phyloP scores from a whole-genome alignment of 495 filamentous ascomycete species.

The Copromyces sp. region DNA sequence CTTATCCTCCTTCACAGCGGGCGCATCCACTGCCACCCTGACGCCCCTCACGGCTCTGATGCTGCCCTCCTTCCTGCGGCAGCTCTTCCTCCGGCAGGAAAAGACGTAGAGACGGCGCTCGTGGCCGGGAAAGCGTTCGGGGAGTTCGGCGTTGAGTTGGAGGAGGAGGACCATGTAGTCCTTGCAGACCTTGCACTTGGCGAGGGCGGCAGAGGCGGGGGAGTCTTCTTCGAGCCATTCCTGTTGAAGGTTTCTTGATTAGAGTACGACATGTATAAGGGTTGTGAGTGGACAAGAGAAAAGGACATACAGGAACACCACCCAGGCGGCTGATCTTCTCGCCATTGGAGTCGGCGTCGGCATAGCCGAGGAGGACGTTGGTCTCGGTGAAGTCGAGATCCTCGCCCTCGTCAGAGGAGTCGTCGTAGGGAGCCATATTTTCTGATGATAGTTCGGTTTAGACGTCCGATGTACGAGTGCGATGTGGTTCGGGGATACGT shows the following conservation, averaged over 20 bases:
- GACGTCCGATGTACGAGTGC: not conserved
- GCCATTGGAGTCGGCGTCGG: slow-evolving; percentile 68
- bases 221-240: slow-evolving; percentile 64
- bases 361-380: slow-evolving; percentile 82
- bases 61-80: slow-evolving; percentile 72
- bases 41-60: slow-evolving; percentile 61
- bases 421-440: slow-evolving; percentile 76
- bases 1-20: slow-evolving; percentile 12
- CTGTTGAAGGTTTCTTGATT: slow-evolving; percentile 30
- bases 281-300: not conserved
- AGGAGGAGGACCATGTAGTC: slow-evolving; percentile 73
- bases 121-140: slow-evolving; percentile 72
- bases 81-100: slow-evolving; percentile 65
- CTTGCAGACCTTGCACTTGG: slow-evolving; percentile 84
- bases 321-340: slow-evolving; percentile 86
- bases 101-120: slow-evolving; percentile 82
- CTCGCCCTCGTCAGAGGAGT: slow-evolving; percentile 68
- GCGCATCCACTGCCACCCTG: slow-evolving; percentile 31
- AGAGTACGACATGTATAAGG: not conserved
- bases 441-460: not conserved
- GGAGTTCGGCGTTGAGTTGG: slow-evolving; percentile 85
- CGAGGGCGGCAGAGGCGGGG: slow-evolving; percentile 67
- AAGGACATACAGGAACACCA: slow-evolving; percentile 62
- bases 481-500: not conserved
- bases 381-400: slow-evolving; percentile 72